These are phyloP conservation scores for Dalechampia spathulata DNA, from an alignment of 441 rosid species.

Conservation along the genomic window DNA sequence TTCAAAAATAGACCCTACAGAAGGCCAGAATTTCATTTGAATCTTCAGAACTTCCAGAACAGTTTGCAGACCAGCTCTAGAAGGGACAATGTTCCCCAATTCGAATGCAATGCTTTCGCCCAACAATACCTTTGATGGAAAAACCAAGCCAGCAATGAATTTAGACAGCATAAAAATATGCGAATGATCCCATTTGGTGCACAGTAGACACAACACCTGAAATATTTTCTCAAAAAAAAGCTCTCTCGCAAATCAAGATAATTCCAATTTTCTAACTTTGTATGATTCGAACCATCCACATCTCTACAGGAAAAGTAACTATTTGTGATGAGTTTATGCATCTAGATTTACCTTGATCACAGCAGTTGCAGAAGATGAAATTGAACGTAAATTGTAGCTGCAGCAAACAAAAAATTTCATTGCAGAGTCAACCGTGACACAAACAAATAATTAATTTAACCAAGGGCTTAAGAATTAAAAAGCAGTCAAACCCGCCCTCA, in stretches of 20 bases:
- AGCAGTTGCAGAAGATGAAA: conserved; percentile 90
- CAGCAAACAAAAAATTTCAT: conserved; percentile 16
- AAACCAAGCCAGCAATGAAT: conserved; percentile 15
- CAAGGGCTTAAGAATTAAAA: neutral
- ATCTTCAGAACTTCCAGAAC: conserved; percentile 78
- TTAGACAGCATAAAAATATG: neutral
- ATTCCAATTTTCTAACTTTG: neutral
- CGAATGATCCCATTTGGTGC: neutral
- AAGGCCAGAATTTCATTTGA: conserved; percentile 81
- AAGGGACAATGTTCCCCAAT: conserved; percentile 38
- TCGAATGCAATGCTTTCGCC: conserved; percentile 54
- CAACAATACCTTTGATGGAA: conserved; percentile 50
- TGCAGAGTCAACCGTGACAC: neutral
- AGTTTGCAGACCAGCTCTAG: conserved; percentile 59
- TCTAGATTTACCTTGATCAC: conserved; percentile 69
- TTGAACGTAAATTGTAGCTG: conserved; percentile 97
- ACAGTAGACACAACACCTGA: neutral
- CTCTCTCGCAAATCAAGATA: neutral
- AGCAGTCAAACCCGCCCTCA: conserved; percentile 80
- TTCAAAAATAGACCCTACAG: conserved; percentile 31
- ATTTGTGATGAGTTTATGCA: neutral
- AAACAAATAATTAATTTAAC: neutral
- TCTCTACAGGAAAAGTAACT: too few species aligned
- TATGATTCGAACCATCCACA: neutral
- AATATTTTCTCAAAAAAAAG: neutral